Evolutionary conservation across 306 rosid species (phyloP), one percentile per base, ranked within the genome.

Genomic region (Astragalus membranaceus): DNA sequence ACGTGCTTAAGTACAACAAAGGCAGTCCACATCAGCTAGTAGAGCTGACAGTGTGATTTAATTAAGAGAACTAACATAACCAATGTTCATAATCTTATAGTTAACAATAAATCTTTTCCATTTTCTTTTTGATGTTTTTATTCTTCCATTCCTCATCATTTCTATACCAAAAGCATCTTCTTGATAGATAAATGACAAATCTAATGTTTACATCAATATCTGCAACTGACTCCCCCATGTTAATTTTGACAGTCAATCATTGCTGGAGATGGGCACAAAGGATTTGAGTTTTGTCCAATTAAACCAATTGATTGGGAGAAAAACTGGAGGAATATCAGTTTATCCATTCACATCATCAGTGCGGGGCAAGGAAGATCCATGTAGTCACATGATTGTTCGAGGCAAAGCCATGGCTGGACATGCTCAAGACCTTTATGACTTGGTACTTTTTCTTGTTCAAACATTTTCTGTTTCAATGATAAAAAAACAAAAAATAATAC

Each of bases 241-340:
- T 74, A 47, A 47, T 59, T 78, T 81, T 87, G 75, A 66, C 91
- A 88, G 99, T 69, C 99, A 91, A 83, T 94, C 99, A 67, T 80
- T 94, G 95, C 86, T 91, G 75, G 96, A 91, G 88, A 94, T 94
- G 99, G 99, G 99, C 62, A 94, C 99, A 66, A 91, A 94, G 84
- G 99, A 94, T 73, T 78, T 88, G 83, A 85, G 79, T 55, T 94
- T 94, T 84, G 99, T 94, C 85, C 96, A 94, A 76, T 90, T 94
- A 67, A 88, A 86, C 83, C 97, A 94, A 83, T 85, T 94, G 82
- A 91, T 88, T 51, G 96, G 99, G 77, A 91, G 99, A 75, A 94
- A 94, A 83, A 94, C 99, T 1, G 99, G 99, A 71, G 99, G 99
- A 51, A 91, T 94, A 77, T 94, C 99, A 20, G 99, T 94, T 84